Evolutionary conservation across 176 grass and related monocot genomes (phyloP).

Genomic region (Zoysia japonica): DNA sequence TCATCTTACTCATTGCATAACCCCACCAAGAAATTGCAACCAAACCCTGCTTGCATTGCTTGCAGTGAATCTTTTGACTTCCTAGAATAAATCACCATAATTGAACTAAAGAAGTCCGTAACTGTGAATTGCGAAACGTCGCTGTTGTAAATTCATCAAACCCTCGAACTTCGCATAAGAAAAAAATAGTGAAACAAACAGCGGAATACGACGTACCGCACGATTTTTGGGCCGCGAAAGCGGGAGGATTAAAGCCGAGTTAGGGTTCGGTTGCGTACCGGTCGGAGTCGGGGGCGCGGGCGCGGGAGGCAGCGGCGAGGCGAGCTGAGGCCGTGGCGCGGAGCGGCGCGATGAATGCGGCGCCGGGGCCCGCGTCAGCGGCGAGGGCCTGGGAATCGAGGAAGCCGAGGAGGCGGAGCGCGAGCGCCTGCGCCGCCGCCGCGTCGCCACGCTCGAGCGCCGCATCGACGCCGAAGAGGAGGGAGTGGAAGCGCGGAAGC

Average conservation of each 20-base stretch:
- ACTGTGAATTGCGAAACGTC: background rate
- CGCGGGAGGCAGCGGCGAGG: slow-evolving; percentile 55
- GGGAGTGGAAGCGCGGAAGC: slow-evolving; percentile 64
- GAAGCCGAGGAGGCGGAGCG: slow-evolving; percentile 90
- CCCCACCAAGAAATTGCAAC: background rate
- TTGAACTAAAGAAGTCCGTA: background rate
- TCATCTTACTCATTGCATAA: background rate
- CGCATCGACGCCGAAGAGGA: slow-evolving; percentile 73
- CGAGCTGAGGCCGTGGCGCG: slow-evolving; percentile 50
- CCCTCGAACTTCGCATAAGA: background rate
- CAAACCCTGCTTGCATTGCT: background rate
- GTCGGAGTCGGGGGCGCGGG: slow-evolving; percentile 59
- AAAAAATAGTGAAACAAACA: background rate
- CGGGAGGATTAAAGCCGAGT: background rate
- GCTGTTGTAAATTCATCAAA: background rate
- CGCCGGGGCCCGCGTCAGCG: slow-evolving; percentile 16
- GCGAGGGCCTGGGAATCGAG: slow-evolving; percentile 53
- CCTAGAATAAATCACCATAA: background rate
- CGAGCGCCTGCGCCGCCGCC: slow-evolving; percentile 55
- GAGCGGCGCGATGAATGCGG: slow-evolving; percentile 59
- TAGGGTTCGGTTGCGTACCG: slow-evolving; percentile 50
- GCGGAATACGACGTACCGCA: background rate
- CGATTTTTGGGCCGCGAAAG: background rate
- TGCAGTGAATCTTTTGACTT: background rate
- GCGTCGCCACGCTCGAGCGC: slow-evolving; percentile 66